These are phyloP conservation scores for Populus nigra DNA, from an alignment of 345 rosid species.

Conservation along the genomic window DNA sequence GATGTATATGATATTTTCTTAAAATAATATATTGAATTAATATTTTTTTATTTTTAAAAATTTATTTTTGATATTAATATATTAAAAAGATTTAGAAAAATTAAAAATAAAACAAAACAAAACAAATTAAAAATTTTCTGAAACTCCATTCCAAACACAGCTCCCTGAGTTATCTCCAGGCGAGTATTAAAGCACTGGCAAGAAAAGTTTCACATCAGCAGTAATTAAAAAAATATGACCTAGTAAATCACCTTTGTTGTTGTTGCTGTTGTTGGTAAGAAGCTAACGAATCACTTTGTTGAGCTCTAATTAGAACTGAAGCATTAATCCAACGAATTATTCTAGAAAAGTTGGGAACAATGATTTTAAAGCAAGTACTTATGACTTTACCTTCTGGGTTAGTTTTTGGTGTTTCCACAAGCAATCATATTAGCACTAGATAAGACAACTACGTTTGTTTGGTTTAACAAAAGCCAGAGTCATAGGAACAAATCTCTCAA, in stretches of 20 bases:
- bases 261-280: not conserved
- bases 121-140: no score
- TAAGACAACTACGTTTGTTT: conserved; percentile 16
- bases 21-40: no score
- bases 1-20: no score
- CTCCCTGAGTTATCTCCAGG: no score
- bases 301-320: conserved; percentile 17
- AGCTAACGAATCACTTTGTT: not conserved
- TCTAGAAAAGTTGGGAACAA: conserved; percentile 5
- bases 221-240: not conserved
- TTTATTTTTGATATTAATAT: no score
- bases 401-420: conserved; percentile 4
- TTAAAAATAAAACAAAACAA: no score
- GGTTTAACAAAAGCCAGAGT: conserved; percentile 36
- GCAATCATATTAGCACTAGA: conserved; percentile 3
- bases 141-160: no score
- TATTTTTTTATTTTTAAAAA: no score
- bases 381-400: conserved; percentile 16
- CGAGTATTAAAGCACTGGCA: not conserved
- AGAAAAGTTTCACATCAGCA: conserved; percentile 1
- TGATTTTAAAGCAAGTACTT: conserved; percentile 19
- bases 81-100: no score
- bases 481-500: conserved; percentile 35
- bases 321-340: conserved; percentile 17
- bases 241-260: not conserved